Conservation (phyloP, 352 stramenopile genomes). For the Globisporangium barbulae region DNA sequence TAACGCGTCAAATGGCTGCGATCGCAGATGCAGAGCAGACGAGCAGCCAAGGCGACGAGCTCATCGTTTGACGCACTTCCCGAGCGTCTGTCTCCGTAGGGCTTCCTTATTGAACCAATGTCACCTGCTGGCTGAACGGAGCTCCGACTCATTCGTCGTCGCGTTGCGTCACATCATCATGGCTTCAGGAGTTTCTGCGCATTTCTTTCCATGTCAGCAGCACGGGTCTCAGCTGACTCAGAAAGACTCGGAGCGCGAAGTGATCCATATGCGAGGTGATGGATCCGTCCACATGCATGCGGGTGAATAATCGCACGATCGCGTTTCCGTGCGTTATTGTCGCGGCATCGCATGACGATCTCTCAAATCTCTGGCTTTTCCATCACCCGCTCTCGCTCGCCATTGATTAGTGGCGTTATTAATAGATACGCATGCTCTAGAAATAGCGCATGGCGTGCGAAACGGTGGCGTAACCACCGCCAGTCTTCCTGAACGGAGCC, state of each 20-base stretch:
- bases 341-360: neutral
- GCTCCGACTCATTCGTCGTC: no score
- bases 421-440: no score
- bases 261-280: neutral
- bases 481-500: neutral
- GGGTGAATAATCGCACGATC: neutral
- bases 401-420: no score
- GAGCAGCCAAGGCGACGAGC: neutral
- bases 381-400: neutral
- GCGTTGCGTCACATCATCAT: no score
- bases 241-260: neutral
- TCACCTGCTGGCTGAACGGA: no score
- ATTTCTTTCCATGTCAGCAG: neutral
- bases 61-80: conserved; percentile 4
- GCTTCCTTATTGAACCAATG: no score
- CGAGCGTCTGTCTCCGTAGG: neutral
- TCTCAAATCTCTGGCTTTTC: neutral
- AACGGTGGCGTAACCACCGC: neutral
- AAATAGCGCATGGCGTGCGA: neutral
- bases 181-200: no score
- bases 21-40: neutral
- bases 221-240: no score
- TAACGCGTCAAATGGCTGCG: conserved; percentile 10
- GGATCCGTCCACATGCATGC: neutral
- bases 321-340: neutral